Base-by-base conservation (phyloP, 2,329 filamentous ascomycete genomes). In the Neonectria coccinea region DNA sequence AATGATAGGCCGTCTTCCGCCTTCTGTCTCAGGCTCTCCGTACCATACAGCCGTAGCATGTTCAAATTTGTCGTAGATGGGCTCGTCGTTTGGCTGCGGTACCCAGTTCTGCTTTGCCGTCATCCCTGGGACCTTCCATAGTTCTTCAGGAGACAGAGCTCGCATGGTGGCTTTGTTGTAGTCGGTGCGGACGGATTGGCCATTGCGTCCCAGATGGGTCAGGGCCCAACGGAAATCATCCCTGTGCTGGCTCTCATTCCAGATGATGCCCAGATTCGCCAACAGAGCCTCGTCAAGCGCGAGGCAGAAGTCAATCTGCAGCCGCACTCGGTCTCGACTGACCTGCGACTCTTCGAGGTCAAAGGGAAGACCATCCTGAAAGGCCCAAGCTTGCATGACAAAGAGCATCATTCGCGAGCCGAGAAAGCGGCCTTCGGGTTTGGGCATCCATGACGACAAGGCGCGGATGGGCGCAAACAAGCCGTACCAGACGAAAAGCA, bases 91-190 rank as follows among this genome's bases (percentile, higher is more conserved):
- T 18, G 16, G 16, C 27, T 20, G 3, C 47, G 47, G 47, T 5
- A 50, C 27, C 47, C 47, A 50, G 10, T 50, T 2, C 27, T 50
- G 27, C n/a, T 25, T 33, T 11, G 25, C 5, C 4, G 16, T 33
- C 47, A 50, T 50, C 16, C 47, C 47, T 4, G 47, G 47, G 5
- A 50, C 47, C 12, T 20, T 2, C 47, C 47, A 50, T 7, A 50
- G 27, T n/a, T 50, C 47, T 11, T n/a, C 2, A 5, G 47, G 47
- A 14, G 47, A 50, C 16, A 50, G 25, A 50, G 47, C 47, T 16
- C 27, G 27, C 47, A 50, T 50, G 16, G 27, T 27, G 10, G 47
- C 47, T 50, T 50, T 25, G 47, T 50, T 50, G n/a, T 33, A 50
- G n/a, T 50, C 27, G 29, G 47, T 33, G n/a, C 47, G 47, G 16